Conservation (phyloP, 257 asterid genomes). For the Solanum rostratum region DNA sequence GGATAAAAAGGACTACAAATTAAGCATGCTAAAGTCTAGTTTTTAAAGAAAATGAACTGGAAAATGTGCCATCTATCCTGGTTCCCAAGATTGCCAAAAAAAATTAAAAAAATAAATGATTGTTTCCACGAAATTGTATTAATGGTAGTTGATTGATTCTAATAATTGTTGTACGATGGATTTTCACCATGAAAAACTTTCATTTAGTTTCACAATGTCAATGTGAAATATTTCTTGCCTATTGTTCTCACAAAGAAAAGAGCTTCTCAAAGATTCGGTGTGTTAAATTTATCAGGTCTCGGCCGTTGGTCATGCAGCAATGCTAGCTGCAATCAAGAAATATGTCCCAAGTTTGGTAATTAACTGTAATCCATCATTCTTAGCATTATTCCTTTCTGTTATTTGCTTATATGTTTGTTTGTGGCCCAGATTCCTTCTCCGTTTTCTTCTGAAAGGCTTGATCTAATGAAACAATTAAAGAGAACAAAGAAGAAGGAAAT, state of each 20-base stretch:
- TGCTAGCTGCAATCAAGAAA: conserved; percentile 70
- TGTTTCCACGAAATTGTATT: neutral
- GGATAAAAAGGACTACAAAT: neutral
- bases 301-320: conserved; percentile 85
- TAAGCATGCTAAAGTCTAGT: neutral
- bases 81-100: neutral
- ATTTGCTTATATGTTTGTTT: neutral
- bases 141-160: neutral
- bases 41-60: neutral
- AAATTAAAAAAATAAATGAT: neutral
- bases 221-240: neutral
- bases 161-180: neutral
- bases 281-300: conserved; percentile 38
- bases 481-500: conserved; percentile 53
- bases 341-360: conserved; percentile 57
- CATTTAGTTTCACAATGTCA: neutral
- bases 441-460: conserved; percentile 49
- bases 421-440: conserved; percentile 71
- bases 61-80: neutral
- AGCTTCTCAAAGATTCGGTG: neutral
- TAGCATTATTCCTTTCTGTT: neutral
- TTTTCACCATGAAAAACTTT: neutral
- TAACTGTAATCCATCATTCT: neutral
- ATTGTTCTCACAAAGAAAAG: neutral
- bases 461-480: conserved; percentile 58